Evolutionary conservation across 805 yeast genomes (phyloP), one percentile per base, ranked within the genome.

Genomic region (Candida argentea): DNA sequence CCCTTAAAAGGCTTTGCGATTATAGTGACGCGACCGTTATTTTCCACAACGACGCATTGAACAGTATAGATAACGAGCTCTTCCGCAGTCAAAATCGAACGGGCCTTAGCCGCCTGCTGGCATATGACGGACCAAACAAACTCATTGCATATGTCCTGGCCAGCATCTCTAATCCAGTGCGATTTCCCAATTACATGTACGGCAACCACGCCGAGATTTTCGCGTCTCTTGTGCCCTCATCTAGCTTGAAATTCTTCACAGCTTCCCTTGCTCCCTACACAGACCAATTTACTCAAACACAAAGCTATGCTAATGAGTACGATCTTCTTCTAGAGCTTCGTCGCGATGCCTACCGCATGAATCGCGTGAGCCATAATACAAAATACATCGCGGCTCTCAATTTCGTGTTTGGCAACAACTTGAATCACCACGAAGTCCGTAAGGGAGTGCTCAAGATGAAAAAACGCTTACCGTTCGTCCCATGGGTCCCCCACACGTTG

Each of bases 181-280:
- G 98, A 40, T 89, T 81, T 50, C 98, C 98, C 4, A 77, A 91
- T 26, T 85, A 85, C 56, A 78, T 86, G 70, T 87, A 83, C 62
- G 82, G 80, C 46, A 84, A 94, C 3, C 57, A 81, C 39, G 82
- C 86, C 22, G 78, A 93, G 27, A 73, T 91, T 11, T 54, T 85
- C 27, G 76, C 95, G 1, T 73, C 89, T 1, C 54, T 91, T 38
- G 71, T 91, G 2, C 95, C 96, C 2, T 77, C 85, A 0, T 94
- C 94, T 1, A 79, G 79, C 25, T 58, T 81, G 39, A 94, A 85
- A 50, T 84, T 82, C 33, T 46, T 61, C 22, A 50, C 64, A 1
- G 46, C 63, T 3, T 50, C 67, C 14, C 47, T 61, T 13, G 62
- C 64, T 1, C 67, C 68, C 2, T 53, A 52, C 22, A 61, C 68